Percentiles rank a stretch among this genome's conserved stretches.
Evolutionary conservation across 108 stramenopile genomes (phyloP).

Genomic region (Schizochytrium sp.): DNA sequence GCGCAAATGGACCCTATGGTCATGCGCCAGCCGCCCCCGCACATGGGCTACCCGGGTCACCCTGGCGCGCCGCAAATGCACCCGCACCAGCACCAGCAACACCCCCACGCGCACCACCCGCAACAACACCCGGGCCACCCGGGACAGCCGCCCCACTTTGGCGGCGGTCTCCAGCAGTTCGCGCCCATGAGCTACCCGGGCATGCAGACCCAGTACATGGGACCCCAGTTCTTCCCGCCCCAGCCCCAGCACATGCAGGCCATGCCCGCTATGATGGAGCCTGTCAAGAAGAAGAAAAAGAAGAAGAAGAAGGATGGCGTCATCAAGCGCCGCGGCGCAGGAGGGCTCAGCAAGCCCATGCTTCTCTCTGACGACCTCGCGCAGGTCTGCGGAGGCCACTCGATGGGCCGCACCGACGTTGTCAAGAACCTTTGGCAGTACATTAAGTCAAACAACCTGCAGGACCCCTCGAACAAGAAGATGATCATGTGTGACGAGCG

Average conservation of each 20-base stretch:
- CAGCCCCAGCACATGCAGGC: not conserved
- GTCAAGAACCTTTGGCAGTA: slow-evolving; percentile 26
- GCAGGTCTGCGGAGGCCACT: not conserved
- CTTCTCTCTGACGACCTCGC: not conserved
- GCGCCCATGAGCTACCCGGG: not conserved
- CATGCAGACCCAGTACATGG: not conserved
- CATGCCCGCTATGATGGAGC: not conserved
- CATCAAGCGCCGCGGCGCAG: not conserved
- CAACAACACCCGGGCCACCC: not conserved
- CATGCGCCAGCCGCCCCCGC: not conserved
- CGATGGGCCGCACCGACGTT: slow-evolving; percentile 13
- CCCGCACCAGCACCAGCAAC: not conserved
- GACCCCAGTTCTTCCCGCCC: not conserved
- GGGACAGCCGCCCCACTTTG: not conserved
- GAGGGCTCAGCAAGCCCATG: not conserved
- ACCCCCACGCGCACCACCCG: not conserved
- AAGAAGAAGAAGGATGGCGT: slow-evolving; percentile 18
- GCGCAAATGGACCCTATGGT: not conserved
- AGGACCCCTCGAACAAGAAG: slow-evolving; percentile 26
- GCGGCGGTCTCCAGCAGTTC: not conserved
- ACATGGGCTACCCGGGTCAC: not conserved
- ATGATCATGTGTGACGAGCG: slow-evolving; percentile 24
- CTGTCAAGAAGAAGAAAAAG: slow-evolving; percentile 2
- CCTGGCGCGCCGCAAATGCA: not conserved
- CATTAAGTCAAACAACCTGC: slow-evolving; percentile 20